A percentile compares a stretch with the other conserved stretches of the same genome.
These are phyloP conservation scores for Trypanosoma vivax DNA, from an alignment of 208 protist genomes.

Conservation along the genomic window DNA sequence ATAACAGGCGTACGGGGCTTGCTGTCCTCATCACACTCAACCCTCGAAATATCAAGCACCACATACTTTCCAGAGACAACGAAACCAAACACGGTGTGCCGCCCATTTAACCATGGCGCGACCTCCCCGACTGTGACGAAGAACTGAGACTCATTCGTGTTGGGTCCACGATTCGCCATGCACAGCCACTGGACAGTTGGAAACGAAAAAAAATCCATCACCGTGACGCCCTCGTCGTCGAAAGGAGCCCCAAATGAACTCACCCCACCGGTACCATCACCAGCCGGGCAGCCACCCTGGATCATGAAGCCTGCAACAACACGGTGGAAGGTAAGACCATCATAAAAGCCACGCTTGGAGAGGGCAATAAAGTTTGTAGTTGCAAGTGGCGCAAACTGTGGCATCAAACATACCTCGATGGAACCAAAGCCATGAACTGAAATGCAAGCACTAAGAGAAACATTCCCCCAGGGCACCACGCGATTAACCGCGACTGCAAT, in stretches of 20 bases:
- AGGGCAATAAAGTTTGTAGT: slow-evolving; percentile 95
- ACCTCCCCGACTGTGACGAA: slow-evolving; percentile 73
- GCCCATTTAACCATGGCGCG: slow-evolving; percentile 78
- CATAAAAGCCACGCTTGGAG: slow-evolving; percentile 85
- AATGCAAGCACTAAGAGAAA: slow-evolving; percentile 2
- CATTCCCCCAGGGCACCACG: slow-evolving; percentile 10
- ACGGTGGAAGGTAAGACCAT: slow-evolving; percentile 92
- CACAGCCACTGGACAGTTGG: slow-evolving; percentile 63
- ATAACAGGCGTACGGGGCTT: slow-evolving; percentile 51
- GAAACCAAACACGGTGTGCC: slow-evolving; percentile 93
- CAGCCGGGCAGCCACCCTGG: slow-evolving; percentile 90
- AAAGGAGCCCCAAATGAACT: slow-evolving; percentile 82
- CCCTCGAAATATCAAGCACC: slow-evolving; percentile 42
- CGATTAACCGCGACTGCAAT: slow-evolving; percentile 17
- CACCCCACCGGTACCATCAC: slow-evolving; percentile 91
- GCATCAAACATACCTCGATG: slow-evolving; percentile 85
- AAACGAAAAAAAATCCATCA: slow-evolving; percentile 58
- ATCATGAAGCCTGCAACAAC: slow-evolving; percentile 93
- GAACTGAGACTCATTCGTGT: slow-evolving; percentile 91
- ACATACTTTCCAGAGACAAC: slow-evolving; percentile 66
- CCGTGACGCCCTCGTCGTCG: slow-evolving; percentile 82
- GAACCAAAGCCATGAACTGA: slow-evolving; percentile 41
- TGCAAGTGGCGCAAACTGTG: slow-evolving; percentile 88
- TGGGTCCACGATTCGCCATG: slow-evolving; percentile 76
- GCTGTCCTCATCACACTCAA: slow-evolving; percentile 31